Conservation (phyloP, 2,329 filamentous ascomycete species). For the Paracoccidioides lutzii region DNA sequence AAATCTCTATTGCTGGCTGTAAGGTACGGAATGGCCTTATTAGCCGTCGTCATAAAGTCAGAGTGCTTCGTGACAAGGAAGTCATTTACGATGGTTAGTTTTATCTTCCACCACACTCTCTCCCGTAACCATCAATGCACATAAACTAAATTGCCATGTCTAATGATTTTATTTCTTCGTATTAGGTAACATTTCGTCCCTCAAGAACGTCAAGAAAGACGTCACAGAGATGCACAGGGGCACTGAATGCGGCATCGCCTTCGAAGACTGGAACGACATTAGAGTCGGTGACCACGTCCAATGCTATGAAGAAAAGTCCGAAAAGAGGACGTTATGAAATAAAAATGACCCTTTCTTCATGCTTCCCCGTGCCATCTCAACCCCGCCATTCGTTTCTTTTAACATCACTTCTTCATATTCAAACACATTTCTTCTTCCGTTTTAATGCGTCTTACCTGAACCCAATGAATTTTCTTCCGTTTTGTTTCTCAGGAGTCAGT, state of each 20-base stretch:
- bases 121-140: neutral
- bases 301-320: constrained; percentile 64
- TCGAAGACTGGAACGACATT: constrained; percentile 68
- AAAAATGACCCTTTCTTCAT: neutral
- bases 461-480: neutral
- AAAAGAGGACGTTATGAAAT: constrained; percentile 47
- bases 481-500: neutral
- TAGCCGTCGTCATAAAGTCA: constrained; percentile 49
- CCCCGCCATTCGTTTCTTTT: constrained; percentile 1
- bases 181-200: constrained; percentile 60
- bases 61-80: constrained; percentile 58
- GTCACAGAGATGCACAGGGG: constrained; percentile 82
- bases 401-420: constrained; percentile 3
- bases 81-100: constrained; percentile 69
- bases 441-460: neutral
- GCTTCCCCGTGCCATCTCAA: neutral
- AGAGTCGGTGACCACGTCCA: constrained; percentile 74
- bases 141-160: neutral
- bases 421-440: neutral
- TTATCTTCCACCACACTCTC: constrained; percentile 1
- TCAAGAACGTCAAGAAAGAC: constrained; percentile 90
- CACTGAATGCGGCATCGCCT: constrained; percentile 81
- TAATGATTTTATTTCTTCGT: constrained; percentile 4
- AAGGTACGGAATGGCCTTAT: constrained; percentile 73
- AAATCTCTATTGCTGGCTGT: constrained; percentile 70